These are phyloP conservation scores for Dioszegia aurantiaca DNA, from an alignment of 768 basidiomycete species.

Conservation along the genomic window DNA sequence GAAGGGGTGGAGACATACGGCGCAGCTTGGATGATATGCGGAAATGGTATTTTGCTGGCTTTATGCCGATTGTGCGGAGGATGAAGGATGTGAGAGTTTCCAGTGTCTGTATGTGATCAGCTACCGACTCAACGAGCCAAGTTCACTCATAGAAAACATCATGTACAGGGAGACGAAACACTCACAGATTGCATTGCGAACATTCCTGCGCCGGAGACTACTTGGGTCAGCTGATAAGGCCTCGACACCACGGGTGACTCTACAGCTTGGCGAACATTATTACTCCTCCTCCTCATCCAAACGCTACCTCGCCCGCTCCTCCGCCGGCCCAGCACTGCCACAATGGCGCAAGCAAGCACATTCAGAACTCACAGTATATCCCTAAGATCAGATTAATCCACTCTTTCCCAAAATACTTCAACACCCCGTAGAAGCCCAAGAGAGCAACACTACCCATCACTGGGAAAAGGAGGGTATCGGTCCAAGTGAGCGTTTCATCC, in stretches of 20 bases:
- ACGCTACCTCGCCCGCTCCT: too few relatives aligned
- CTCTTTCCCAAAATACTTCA: slow-evolving; percentile 71
- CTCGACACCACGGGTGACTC: too few relatives aligned
- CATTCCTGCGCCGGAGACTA: slow-evolving; percentile 37
- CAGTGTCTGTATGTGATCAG: slow-evolving; percentile 23
- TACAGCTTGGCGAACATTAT: too few relatives aligned
- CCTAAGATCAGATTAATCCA: slow-evolving; percentile 79
- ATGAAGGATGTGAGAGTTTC: slow-evolving; percentile 22
- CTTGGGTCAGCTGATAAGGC: background rate
- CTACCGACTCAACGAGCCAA: slow-evolving; percentile 42
- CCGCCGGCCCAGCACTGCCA: too few relatives aligned
- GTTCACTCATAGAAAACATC: slow-evolving; percentile 52
- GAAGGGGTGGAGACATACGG: slow-evolving; percentile 41
- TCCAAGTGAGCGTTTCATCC: slow-evolving; percentile 56
- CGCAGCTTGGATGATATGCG: slow-evolving; percentile 37
- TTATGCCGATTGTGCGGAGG: slow-evolving; percentile 20
- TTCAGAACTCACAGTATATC: slow-evolving; percentile 50
- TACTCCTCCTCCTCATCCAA: background rate
- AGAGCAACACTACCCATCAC: slow-evolving; percentile 64
- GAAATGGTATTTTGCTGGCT: slow-evolving; percentile 37
- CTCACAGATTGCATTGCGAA: slow-evolving; percentile 47
- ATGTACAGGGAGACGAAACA: slow-evolving; percentile 48
- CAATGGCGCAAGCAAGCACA: too few relatives aligned
- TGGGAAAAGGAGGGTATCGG: slow-evolving; percentile 51
- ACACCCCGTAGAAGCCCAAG: slow-evolving; percentile 65